Base-by-base conservation (phyloP, 371 early-diverging fungal species). In the Mucor plumbeus region DNA sequence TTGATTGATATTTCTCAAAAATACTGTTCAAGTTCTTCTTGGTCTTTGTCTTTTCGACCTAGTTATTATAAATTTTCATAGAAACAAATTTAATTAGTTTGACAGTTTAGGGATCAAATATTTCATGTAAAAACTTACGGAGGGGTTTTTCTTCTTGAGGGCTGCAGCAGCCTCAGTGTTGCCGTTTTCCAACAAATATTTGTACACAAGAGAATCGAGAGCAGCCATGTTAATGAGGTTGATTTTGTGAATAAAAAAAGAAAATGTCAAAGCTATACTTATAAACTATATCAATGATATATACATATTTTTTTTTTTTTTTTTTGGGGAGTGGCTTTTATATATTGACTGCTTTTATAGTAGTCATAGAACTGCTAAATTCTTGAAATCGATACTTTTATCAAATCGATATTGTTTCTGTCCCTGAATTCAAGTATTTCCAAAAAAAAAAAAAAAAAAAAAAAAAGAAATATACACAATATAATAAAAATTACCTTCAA, bases 171-270 rank as follows among this genome's bases (percentile, higher is more conserved):
- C 73, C 33, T 76, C 70, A 10, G 61, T 72, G 10, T 72, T 57
- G 11, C 70, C 73, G 15, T 33, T 64, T 15, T 64, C 57, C n/a
- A 72, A 31, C 17, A 76, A 58, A 43, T 76, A 76, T 41, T 76
- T 64, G 64, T 76, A 72, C 7, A 76, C 70, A 54, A 70, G 58
- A 40, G 76, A 61, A 54, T 76, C 73, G 36, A 76, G 66, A 39
- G 34, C 44, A 54, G 62, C 44, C 59, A 67, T 61, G 14, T 3
- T 26, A 26, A 26, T 26, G 26, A 26, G 26, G 26, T 21, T 21
- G 48, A 17, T 34, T 40, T 54, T 53, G 11, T 41, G 43, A 55
- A 41, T 39, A 40, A 33, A 57, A 15, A 36, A 47, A 68, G 33
- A 61, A 38, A 55, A 40, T 26, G n/a, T n/a, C 44, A 44, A 50